Conservation (phyloP, 2,329 filamentous ascomycete genomes). For the Fusarium sacchari region DNA sequence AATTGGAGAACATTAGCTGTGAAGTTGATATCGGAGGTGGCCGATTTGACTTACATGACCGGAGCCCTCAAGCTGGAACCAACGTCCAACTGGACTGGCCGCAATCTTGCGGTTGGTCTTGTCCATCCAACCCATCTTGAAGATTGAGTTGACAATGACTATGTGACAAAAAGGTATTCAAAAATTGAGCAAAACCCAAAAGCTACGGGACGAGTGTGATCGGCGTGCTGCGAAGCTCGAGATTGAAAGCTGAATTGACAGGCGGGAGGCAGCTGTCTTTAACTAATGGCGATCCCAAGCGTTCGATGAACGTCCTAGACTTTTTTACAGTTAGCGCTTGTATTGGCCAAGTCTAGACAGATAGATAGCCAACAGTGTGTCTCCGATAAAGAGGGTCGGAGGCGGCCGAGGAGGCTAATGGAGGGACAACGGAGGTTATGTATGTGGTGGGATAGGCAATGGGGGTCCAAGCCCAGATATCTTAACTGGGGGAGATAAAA, state of each 20-base stretch:
- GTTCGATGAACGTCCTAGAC: conserved; percentile 11
- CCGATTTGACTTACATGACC: conserved; percentile 73
- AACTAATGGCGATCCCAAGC: conserved; percentile 6
- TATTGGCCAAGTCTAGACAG: conserved; percentile 3
- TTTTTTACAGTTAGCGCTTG: conserved; percentile 26
- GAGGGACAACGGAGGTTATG: conserved; percentile 26
- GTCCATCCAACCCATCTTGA: conserved; percentile 60
- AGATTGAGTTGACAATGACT: background rate
- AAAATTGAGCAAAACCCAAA: conserved; percentile 13
- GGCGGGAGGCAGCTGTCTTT: conserved; percentile 22
- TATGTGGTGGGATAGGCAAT: conserved; percentile 30
- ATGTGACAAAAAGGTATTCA: conserved; percentile 3
- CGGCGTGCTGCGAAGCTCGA: conserved; percentile 1
- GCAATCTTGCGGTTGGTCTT: conserved; percentile 68
- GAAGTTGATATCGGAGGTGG: background rate
- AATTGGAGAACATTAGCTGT: background rate
- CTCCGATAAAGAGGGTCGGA: conserved; percentile 32
- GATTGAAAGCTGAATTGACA: background rate
- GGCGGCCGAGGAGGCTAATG: conserved; percentile 4
- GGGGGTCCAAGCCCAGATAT: conserved; percentile 27
- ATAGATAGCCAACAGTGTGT: conserved; percentile 23
- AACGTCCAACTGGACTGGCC: conserved; percentile 71
- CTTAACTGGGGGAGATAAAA: conserved; percentile 37
- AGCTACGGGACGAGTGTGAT: background rate
- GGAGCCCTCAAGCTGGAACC: conserved; percentile 83